phyloP scores from a whole-genome alignment of 495 filamentous ascomycete species.

The Extremus antarcticus region DNA sequence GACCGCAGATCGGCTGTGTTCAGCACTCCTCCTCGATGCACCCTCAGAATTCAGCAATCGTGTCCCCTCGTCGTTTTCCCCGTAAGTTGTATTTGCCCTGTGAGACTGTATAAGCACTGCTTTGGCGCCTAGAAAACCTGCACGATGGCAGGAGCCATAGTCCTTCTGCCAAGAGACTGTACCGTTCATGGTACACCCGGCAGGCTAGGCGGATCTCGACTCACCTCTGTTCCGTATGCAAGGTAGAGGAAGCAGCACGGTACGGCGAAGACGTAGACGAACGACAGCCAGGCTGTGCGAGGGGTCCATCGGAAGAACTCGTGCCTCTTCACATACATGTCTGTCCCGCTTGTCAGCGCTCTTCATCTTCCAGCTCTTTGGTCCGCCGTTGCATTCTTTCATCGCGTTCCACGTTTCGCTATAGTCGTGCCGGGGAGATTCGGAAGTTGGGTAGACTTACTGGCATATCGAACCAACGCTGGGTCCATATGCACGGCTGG shows the following conservation, averaged over 20 bases:
- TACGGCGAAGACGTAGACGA: slow-evolving; percentile 61
- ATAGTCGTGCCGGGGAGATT: not conserved
- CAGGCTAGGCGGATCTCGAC: slow-evolving; percentile 25
- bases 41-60: slow-evolving; percentile 51
- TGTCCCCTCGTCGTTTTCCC: slow-evolving; percentile 77
- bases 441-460: slow-evolving; percentile 26
- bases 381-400: not conserved
- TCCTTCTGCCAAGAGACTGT: not conserved
- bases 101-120: not conserved
- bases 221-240: slow-evolving; percentile 72
- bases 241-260: slow-evolving; percentile 58
- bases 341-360: slow-evolving; percentile 35
- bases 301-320: slow-evolving; percentile 92
- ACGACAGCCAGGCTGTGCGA: slow-evolving; percentile 64
- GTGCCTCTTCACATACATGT: slow-evolving; percentile 74
- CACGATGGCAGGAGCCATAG: not conserved
- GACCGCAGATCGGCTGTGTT: too few relatives aligned
- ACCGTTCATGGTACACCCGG: not conserved
- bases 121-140: not conserved
- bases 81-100: slow-evolving; percentile 81
- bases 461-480: slow-evolving; percentile 32
- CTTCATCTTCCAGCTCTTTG: slow-evolving; percentile 2
- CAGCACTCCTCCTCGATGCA: too few relatives aligned
- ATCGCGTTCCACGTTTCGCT: not conserved
- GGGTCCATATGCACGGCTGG: slow-evolving; percentile 31